These are phyloP conservation scores for Neofusicoccum sp. DNA, from an alignment of 2,329 filamentous ascomycete genomes.

Conservation along the genomic window DNA sequence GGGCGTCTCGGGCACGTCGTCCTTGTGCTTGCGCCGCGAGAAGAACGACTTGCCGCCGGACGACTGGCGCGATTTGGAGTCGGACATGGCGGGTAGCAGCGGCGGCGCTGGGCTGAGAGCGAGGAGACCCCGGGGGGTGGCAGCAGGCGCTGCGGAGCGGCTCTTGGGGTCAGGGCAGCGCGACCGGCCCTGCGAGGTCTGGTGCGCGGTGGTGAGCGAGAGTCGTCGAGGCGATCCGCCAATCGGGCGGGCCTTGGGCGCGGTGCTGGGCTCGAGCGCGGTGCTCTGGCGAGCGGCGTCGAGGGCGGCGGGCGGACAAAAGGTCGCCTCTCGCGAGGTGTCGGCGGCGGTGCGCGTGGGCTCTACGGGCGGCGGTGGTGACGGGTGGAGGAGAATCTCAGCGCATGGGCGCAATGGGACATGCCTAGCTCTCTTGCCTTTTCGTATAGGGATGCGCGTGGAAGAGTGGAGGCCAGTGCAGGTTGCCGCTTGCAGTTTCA, in stretches of 20 bases:
- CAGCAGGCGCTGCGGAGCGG: constrained; percentile 11
- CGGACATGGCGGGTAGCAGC: constrained; percentile 24
- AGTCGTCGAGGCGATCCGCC: constrained; percentile 4
- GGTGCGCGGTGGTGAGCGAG: neutral
- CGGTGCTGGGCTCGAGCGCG: constrained; percentile 11
- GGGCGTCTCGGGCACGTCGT: constrained; percentile 58
- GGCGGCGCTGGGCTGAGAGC: neutral
- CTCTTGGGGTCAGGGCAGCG: neutral
- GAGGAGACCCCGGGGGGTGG: constrained; percentile 3
- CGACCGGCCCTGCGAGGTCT: neutral
- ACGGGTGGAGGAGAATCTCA: neutral
- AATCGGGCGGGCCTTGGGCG: constrained; percentile 2
- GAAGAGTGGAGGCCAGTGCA: constrained; percentile 14
- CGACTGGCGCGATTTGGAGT: constrained; percentile 79
- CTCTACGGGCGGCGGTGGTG: neutral
- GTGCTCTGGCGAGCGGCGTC: constrained; percentile 2
- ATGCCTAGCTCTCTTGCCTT: constrained; percentile 9
- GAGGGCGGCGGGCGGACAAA: constrained; percentile 4
- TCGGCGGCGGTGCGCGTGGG: constrained; percentile 3
- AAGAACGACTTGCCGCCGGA: constrained; percentile 83
- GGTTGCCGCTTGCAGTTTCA: constrained; percentile 17
- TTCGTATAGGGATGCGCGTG: constrained; percentile 14
- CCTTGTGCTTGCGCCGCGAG: constrained; percentile 73
- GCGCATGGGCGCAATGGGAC: constrained; percentile 7
- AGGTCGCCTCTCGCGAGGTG: neutral